These are phyloP conservation scores for Pelargonium myrrhifolium DNA, from an alignment of 441 rosid species.

Conservation along the genomic window DNA sequence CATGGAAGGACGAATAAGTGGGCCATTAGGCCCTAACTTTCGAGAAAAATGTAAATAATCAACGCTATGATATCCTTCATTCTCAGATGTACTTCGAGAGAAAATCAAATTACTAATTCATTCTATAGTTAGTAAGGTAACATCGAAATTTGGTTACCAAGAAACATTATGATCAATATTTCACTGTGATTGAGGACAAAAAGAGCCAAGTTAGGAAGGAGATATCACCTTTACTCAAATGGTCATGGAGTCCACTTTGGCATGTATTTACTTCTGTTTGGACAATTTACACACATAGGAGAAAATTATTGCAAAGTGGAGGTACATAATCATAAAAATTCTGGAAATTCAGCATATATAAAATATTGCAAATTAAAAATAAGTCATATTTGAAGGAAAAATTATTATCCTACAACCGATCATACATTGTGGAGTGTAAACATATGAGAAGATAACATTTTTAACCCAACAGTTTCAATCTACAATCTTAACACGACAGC, in stretches of 20 bases:
- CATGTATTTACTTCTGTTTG: slow-evolving; percentile 51
- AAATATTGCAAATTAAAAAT: neutral
- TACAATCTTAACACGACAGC: neutral
- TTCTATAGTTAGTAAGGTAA: neutral
- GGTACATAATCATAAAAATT: neutral
- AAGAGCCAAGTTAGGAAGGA: neutral
- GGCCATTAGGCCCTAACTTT: neutral
- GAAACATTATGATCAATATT: neutral
- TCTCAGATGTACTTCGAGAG: neutral
- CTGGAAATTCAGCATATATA: neutral
- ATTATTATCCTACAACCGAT: too few relatives aligned
- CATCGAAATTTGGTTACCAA: neutral
- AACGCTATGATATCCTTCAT: neutral
- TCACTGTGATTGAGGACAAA: neutral
- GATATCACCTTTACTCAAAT: slow-evolving; percentile 48
- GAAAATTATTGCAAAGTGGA: neutral
- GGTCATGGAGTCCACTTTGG: slow-evolving; percentile 46
- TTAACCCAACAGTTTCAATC: neutral
- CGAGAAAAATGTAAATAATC: neutral
- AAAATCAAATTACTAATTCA: neutral
- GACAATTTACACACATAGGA: slow-evolving; percentile 11
- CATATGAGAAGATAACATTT: neutral
- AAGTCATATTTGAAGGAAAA: too few relatives aligned
- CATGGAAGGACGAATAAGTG: neutral
- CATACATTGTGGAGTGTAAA: too few relatives aligned